Evolutionary conservation across 2,329 filamentous ascomycete species (phyloP), one percentile per base, ranked within the genome.

Genomic region (Chaetomiaceae sp.): DNA sequence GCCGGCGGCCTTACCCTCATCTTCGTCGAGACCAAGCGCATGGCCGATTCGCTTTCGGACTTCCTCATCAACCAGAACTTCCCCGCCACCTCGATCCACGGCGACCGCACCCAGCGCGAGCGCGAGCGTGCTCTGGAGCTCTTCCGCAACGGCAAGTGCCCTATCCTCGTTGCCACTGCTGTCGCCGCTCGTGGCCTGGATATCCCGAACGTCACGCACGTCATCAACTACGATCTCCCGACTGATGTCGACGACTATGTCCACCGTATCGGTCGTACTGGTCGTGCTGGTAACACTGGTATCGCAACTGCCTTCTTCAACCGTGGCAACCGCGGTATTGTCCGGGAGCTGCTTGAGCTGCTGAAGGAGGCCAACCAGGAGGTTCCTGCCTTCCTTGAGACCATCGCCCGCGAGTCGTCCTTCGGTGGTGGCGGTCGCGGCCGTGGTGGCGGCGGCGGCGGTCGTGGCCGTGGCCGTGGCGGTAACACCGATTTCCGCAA

Each of bases 291-390:
- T 71, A 99, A 99, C 79, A 97, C 92, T 64, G 93, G 93, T 86
- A 85, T 96, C 61, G 89, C 93, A 5, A 99, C 93, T 62, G 93
- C 93, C 51, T 99, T 99, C 81, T 97, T 99, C 86, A 99, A 99
- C 82, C 92, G 93, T 68, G 92, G 92, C 66, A 99, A 99, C 80
- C 89, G 93, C 65, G 93, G 93, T 73, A 89, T 99, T 62, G 93
- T 97, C 58, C 87, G 93, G 61, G 93, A 97, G 64, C 83, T 99
- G 55, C 82, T 99, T 63, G 93, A 99, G n/a, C 83, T 99, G 23
- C 82, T 99, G 61, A 97, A 97, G 79, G 93, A 99, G 72, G 93
- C 93, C 60, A 95, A 99, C 76, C 93, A 99, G 72, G 93, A 99
- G 66, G 82, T 97, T 57, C 93, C 93, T 27, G 69, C 79, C 42